Evolutionary conservation across 1,284 basidiomycete species (phyloP).

Genomic region (Ganoderma resinaceum): DNA sequence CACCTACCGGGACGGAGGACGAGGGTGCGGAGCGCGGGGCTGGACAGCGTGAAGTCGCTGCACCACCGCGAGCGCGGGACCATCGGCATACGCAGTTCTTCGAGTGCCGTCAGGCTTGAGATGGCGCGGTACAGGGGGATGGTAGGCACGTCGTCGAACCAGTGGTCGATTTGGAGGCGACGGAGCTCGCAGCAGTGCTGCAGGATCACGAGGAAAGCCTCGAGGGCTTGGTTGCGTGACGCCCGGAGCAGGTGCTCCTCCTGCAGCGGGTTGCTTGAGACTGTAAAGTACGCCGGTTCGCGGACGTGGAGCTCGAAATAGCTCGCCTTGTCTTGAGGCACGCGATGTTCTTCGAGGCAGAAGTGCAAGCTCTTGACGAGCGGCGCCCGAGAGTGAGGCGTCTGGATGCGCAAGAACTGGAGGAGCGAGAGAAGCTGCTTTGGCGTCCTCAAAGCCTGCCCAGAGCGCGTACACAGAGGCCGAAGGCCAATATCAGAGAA

Average conservation of each 20-base stretch:
- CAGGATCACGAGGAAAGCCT: slow-evolving; percentile 7
- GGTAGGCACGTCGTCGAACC: slow-evolving; percentile 14
- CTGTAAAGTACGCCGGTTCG: slow-evolving; percentile 1
- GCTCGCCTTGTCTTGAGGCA: slow-evolving; percentile 9
- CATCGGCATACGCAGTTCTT: slow-evolving; percentile 16
- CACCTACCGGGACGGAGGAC: slow-evolving; percentile 15
- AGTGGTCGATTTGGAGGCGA: slow-evolving; percentile 3
- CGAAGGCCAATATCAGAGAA: slow-evolving; percentile 7
- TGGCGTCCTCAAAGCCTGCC: not conserved
- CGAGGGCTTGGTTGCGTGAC: slow-evolving; percentile 10
- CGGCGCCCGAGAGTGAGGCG: not conserved
- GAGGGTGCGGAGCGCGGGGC: slow-evolving; percentile 7
- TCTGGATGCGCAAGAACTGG: slow-evolving; percentile 4
- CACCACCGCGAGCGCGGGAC: not conserved
- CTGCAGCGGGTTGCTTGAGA: slow-evolving; percentile 3
- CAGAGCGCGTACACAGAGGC: slow-evolving; percentile 4
- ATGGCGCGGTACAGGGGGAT: not conserved
- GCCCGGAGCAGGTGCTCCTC: slow-evolving; percentile 12
- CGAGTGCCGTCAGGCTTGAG: not conserved
- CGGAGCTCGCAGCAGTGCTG: slow-evolving; percentile 2
- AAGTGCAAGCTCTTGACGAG: slow-evolving; percentile 9
- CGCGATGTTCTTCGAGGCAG: slow-evolving; percentile 1
- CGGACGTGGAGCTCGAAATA: slow-evolving; percentile 7
- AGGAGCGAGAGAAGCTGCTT: slow-evolving; percentile 5
- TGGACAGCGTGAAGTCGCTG: not conserved